Conservation (phyloP, 106 monocot species). For the Allium fistulosum region DNA sequence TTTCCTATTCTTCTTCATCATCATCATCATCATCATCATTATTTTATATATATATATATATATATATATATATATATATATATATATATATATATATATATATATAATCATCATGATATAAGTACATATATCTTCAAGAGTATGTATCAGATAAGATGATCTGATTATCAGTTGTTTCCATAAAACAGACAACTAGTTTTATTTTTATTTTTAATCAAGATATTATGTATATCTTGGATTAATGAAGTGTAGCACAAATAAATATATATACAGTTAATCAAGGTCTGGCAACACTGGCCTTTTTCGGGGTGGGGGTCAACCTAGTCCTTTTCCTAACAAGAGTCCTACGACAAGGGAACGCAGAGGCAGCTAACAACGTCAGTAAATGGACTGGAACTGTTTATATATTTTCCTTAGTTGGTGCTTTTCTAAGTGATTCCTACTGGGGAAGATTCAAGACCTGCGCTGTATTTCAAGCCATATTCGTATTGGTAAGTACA, state of each 20-base stretch:
- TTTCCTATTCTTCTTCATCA: neutral
- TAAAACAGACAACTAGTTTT: neutral
- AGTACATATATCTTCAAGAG: neutral
- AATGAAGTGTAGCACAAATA: no score
- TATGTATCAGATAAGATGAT: neutral
- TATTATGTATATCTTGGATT: no score
- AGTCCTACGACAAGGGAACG: constrained; percentile 23
- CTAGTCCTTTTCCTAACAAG: constrained; percentile 28
- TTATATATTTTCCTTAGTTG: constrained; percentile 27
- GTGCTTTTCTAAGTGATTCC: constrained; percentile 37
- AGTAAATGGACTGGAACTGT: constrained; percentile 42
- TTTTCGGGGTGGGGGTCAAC: constrained; percentile 33
- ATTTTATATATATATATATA: neutral
- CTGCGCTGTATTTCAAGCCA: constrained; percentile 23
- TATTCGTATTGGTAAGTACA: constrained; percentile 16
- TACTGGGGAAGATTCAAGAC: constrained; percentile 45
- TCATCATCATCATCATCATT: neutral
- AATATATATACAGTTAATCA: constrained; percentile 22
- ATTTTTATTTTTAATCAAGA: no score
- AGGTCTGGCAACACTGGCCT: constrained; percentile 29
- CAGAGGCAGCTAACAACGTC: constrained; percentile 29
- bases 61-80: neutral
- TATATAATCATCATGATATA: neutral
- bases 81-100: neutral
- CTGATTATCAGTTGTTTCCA: neutral